phyloP scores from a whole-genome alignment of 371 early-diverging fungal species.

The Conidiobolus incongruus region DNA sequence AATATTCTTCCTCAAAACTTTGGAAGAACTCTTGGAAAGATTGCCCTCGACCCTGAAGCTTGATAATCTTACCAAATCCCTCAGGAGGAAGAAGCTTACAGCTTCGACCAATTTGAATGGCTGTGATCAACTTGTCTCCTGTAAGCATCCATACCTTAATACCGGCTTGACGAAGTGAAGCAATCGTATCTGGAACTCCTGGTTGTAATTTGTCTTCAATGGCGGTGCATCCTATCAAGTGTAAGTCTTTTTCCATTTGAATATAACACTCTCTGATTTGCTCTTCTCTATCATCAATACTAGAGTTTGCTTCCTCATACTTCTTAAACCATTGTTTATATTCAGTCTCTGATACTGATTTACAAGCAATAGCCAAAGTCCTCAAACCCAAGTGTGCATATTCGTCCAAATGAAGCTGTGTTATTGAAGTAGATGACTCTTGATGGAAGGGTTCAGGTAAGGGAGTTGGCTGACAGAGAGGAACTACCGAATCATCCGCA shows the following conservation, averaged over 20 bases:
- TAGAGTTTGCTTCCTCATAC: constrained; percentile 53
- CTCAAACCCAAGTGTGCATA: constrained; percentile 75
- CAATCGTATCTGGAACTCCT: constrained; percentile 85
- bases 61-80: constrained; percentile 32
- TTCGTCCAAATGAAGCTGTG: constrained; percentile 21
- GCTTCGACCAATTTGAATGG: constrained; percentile 84
- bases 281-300: constrained; percentile 61
- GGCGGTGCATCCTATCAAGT: constrained; percentile 65
- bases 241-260: constrained; percentile 13
- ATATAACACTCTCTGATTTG: constrained; percentile 27
- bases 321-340: constrained; percentile 55
- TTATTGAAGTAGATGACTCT: constrained; percentile 3
- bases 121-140: constrained; percentile 97
- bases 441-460: not conserved
- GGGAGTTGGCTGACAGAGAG: not conserved
- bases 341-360: constrained; percentile 43
- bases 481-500: constrained; percentile 21
- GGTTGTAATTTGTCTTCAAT: constrained; percentile 87
- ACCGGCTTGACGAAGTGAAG: constrained; percentile 63
- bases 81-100: constrained; percentile 41
- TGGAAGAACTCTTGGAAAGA: not conserved
- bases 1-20: not conserved
- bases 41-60: not conserved
- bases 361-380: constrained; percentile 64
- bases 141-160: constrained; percentile 96